Base-by-base conservation (phyloP, 306 rosid species). In the Comarum palustre region DNA sequence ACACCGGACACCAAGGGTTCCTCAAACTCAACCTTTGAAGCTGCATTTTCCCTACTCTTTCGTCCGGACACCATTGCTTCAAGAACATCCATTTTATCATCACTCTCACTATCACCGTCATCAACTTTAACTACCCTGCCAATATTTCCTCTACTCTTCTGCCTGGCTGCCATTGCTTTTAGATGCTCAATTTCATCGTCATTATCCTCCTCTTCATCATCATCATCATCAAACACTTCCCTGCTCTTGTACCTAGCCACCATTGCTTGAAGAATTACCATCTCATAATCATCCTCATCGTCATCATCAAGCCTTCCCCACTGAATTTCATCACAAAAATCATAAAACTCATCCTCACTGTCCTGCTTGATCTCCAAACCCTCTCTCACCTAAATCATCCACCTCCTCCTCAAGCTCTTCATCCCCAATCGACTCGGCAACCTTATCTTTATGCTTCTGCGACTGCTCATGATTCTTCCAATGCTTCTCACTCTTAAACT, bases 391-490 rank as follows among this genome's bases (percentile, higher is more conserved):
- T 17, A 45, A 52, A 13, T 60, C 68, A 46, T 81, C 84, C 29
- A 14, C 57, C 20, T 72, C 54, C 74, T 64, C 76, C 46, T 79
- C 83, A 38, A 38, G 7, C 41, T 38, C 41, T 6, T 38, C 41
- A 45, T 85, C 92, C 47, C 78, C 92, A 75, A 83, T 75, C 0
- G 96, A 86, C 51, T 95, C 93, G 0, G 90, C 90, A 31, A 95
- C 96, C 81, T 90, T 95, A 83, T 95, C 97, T 66, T 85, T 87
- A 69, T 95, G 99, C 83, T 91, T 95, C 81, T 95, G 91, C 0
- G 97, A 91, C 81, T 90, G 99, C 88, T 95, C 99, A 19, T 95
- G 99, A 58, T 95, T 95, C 85, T 95, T 95, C 99, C 99, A 95
- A 54, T 95, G 99, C 87, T 86, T 95, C 81, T 95, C 99, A 87